phyloP scores from a whole-genome alignment of 371 early-diverging fungal species.

The Rhizopus microsporus region DNA sequence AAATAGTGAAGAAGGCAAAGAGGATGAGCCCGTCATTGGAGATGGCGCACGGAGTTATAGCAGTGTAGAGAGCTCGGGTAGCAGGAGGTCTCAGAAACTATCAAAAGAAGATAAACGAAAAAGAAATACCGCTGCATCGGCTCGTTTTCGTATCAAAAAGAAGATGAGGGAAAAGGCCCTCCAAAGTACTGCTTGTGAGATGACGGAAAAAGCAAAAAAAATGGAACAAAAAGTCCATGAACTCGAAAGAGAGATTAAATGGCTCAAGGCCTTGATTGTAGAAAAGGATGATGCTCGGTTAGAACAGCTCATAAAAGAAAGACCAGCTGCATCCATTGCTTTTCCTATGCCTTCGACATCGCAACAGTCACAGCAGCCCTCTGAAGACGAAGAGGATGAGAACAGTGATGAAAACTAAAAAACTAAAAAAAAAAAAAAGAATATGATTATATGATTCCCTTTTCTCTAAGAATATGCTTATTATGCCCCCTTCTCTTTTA shows the following conservation, averaged over 20 bases:
- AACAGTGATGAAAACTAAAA: neutral
- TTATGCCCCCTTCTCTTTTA: neutral
- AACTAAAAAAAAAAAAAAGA: too few relatives aligned
- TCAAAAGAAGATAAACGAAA: slow-evolving; percentile 83
- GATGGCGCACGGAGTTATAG: slow-evolving; percentile 18
- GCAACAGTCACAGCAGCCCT: neutral
- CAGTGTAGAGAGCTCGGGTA: slow-evolving; percentile 6
- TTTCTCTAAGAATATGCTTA: neutral
- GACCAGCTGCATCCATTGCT: slow-evolving; percentile 17
- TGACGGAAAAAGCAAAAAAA: slow-evolving; percentile 72
- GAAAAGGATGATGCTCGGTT: slow-evolving; percentile 64
- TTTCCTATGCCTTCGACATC: slow-evolving; percentile 11
- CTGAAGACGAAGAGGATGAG: neutral
- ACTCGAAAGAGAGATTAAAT: slow-evolving; percentile 87
- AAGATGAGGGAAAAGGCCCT: slow-evolving; percentile 82
- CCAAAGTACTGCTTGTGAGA: slow-evolving; percentile 78
- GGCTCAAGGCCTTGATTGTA: slow-evolving; percentile 83
- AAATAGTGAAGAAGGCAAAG: slow-evolving; percentile 3
- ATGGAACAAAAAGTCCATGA: slow-evolving; percentile 77
- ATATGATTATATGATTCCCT: too few relatives aligned
- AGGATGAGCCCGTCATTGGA: slow-evolving; percentile 12
- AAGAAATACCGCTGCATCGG: slow-evolving; percentile 92
- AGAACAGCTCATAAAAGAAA: slow-evolving; percentile 26
- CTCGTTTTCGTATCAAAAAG: slow-evolving; percentile 92
- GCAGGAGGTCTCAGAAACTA: slow-evolving; percentile 8